Base-by-base conservation (phyloP, 2,329 filamentous ascomycete species). In the Esteya vermicola region DNA sequence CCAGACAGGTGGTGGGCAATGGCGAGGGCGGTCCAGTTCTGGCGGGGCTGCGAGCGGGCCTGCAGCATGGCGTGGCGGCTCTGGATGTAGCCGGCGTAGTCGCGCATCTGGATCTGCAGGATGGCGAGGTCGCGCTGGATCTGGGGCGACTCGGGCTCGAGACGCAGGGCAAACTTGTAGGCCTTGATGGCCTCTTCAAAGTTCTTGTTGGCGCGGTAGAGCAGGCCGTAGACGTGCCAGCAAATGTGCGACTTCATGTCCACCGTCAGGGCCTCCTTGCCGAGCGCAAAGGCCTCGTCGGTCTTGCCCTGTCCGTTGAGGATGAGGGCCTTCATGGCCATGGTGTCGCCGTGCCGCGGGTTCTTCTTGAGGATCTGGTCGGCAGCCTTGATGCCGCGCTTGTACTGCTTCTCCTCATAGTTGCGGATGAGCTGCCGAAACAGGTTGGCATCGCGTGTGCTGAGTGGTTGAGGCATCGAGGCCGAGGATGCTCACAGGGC, bases 161-260 rank as follows among this genome's bases (percentile, higher is more conserved):
- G 73, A 56, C 77, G 79, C 51, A 98, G 67, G 14, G 91, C 91
- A 60, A 93, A 94, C 58, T 93, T 93, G 69, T 98, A 98, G 43
- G 91, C 93, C 69, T 96, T 96, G 65, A 95, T 95, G 9, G 93
- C 89, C 64, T 96, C 91, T 59, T 96, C 91, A 52, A 93, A 96
- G 63, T 98, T 96, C 71, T 96, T 96, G 56, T 83, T 81, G 36
- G 85, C 81, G 38, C 89, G 80, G 63, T 93, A 96, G 38, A 98
- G 72, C 50, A 98, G 64, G 25, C 93, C 91, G 59, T 96, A 98
- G 45, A 98, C 91, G 61, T 98, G 93, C 91, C 91, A 98, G 69
- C 88, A 96, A 53, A 98, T 88, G 62, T 96, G 89, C 53, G 88
- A 95, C 67, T 93, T 95, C 88, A 98, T 96, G 59, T 96, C 88